Base-by-base conservation (phyloP, 176 grass and related monocot genomes). In the Hsuehochloa calcarea region DNA sequence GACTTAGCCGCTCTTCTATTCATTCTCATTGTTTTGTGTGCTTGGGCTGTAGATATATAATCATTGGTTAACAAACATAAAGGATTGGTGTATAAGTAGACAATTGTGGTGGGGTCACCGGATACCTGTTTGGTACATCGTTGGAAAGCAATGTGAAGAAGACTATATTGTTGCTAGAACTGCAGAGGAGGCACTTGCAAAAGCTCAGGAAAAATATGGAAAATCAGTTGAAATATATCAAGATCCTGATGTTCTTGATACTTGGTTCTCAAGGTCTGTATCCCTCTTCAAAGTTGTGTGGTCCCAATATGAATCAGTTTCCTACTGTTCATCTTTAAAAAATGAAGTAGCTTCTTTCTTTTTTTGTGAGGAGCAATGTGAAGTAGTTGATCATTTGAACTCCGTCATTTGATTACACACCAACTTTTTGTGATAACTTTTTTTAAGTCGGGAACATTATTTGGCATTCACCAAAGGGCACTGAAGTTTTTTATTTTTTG, bases 21-120 rank as follows among this genome's bases (percentile, higher is more conserved):
- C 22, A 6, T 50, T 15, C 69, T 74, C 72, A 65, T 54, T 35
- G 17, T 80, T 79, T 73, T 71, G 20, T 67, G 69, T 44, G 26
- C 61, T 79, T 55, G 59, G 85, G n/a, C 60, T 88, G 79, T 90
- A 98, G 96, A 95, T 89, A 89, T 98, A 98, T 88, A 98, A 95
- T 87, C 91, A 98, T 82, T 98, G 96, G 96, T 82, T 98, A 90
- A 98, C 96, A 63, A 93, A 98, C 91, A 98, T 98, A 81, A 98
- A 98, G 44, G 96, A 98, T 85, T 98, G 96, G 96, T 98, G 93
- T 84, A 98, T 98, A 87, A 98, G 96, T 85, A 95, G 93, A 87
- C 96, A 98, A 80, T 75, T 98, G 70, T 98, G 96, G 96, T 98
- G 96, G 96, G 96, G 96, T 55, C 96, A 98, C 83, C 85, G 91